A percentile compares a stretch with the other conserved stretches of the same genome.
Conservation (phyloP, 2,329 filamentous ascomycete species). For the Xylariaceae sp. region DNA sequence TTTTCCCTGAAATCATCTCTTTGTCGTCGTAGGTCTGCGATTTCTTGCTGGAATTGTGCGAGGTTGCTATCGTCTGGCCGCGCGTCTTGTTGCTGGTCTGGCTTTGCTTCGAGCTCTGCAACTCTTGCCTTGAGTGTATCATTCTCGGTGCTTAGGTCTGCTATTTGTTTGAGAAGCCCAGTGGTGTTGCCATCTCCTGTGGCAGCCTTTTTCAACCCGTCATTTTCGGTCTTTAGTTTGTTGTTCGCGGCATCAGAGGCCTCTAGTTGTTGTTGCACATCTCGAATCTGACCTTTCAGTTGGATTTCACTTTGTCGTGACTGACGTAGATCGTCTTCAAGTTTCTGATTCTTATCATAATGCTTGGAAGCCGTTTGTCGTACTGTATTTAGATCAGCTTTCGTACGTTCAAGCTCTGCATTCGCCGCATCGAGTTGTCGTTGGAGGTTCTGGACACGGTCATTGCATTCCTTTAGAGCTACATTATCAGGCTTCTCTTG, state of each 20-base stretch:
- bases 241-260: neutral
- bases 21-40: conserved; percentile 4
- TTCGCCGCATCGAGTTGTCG: neutral
- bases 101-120: neutral
- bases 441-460: neutral
- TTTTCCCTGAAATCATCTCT: conserved; percentile 6
- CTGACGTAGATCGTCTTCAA: neutral
- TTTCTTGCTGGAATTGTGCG: neutral
- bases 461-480: neutral
- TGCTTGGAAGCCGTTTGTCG: neutral
- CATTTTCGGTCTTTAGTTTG: neutral
- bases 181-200: neutral
- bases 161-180: neutral
- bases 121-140: neutral
- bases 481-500: neutral
- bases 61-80: neutral
- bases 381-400: neutral
- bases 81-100: neutral
- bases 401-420: no score
- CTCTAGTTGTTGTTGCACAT: neutral
- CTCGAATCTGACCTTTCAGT: neutral
- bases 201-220: neutral
- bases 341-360: conserved; percentile 1
- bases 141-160: neutral
- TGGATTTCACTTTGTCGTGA: neutral